Conservation (phyloP, 257 asterid species). For the Fraxinus quadrangulata region DNA sequence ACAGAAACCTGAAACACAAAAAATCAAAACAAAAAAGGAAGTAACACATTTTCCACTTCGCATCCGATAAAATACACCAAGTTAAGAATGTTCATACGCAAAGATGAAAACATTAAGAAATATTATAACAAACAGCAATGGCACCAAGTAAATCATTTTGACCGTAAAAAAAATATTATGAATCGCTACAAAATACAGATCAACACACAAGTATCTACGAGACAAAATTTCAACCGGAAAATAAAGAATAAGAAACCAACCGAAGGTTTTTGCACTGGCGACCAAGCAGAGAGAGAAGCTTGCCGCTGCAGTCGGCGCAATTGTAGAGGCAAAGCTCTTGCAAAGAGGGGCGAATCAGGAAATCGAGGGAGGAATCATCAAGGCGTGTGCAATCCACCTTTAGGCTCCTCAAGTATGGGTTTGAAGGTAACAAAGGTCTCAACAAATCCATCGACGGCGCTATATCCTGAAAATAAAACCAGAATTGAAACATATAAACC, state of each 20-base stretch:
- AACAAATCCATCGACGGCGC: slow-evolving; percentile 66
- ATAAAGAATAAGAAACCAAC: slow-evolving; percentile 32
- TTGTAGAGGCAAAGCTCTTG: slow-evolving; percentile 72
- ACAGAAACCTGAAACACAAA: slow-evolving; percentile 66
- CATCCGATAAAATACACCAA: slow-evolving; percentile 19
- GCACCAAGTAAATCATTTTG: slow-evolving; percentile 15
- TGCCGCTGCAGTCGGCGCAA: slow-evolving; percentile 79
- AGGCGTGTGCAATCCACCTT: slow-evolving; percentile 83
- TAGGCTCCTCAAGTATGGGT: slow-evolving; percentile 67
- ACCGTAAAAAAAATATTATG: not conserved
- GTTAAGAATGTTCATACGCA: not conserved
- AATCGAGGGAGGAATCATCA: slow-evolving; percentile 71
- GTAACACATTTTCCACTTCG: slow-evolving; percentile 29
- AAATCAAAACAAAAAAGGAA: slow-evolving; percentile 24
- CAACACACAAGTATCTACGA: not conserved
- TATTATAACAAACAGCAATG: slow-evolving; percentile 8
- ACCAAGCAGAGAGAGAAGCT: slow-evolving; percentile 70
- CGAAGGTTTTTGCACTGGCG: slow-evolving; percentile 73
- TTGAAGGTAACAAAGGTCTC: slow-evolving; percentile 68
- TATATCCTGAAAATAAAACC: slow-evolving; percentile 52
- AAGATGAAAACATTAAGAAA: slow-evolving; percentile 16
- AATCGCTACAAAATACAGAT: not conserved
- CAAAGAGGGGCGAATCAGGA: slow-evolving; percentile 61
- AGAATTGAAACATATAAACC: not conserved
- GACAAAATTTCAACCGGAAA: slow-evolving; percentile 8